A percentile compares a stretch with the other conserved stretches of the same genome.
Evolutionary conservation across 441 rosid genomes (phyloP).

Genomic region (Mallotus repandus): DNA sequence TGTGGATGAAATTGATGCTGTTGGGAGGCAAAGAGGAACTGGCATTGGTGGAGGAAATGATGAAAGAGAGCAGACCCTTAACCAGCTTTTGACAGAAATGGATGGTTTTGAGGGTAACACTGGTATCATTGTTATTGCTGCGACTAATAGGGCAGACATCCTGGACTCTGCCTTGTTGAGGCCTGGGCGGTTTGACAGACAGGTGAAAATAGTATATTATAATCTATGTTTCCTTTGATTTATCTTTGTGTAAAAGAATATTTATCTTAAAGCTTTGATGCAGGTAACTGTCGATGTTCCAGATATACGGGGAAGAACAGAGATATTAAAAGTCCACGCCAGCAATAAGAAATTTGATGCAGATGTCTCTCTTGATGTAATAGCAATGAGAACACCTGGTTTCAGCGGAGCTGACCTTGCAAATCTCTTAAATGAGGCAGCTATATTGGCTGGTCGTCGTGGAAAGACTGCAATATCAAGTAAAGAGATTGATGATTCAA

Average conservation of each 20-base stretch:
- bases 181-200: slow-evolving; percentile 95
- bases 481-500: slow-evolving; percentile 92
- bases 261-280: slow-evolving; percentile 22
- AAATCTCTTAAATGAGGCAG: slow-evolving; percentile 92
- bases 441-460: slow-evolving; percentile 93
- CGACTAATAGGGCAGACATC: slow-evolving; percentile 92
- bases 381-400: slow-evolving; percentile 97
- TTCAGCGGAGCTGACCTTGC: slow-evolving; percentile 98
- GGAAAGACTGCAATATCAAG: slow-evolving; percentile 85
- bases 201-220: slow-evolving; percentile 38
- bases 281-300: slow-evolving; percentile 91
- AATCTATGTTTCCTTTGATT: not conserved
- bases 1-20: slow-evolving; percentile 96
- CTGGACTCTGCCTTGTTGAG: slow-evolving; percentile 88
- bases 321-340: slow-evolving; percentile 82
- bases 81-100: slow-evolving; percentile 94
- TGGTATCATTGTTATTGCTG: slow-evolving; percentile 85
- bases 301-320: slow-evolving; percentile 85
- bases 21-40: slow-evolving; percentile 89
- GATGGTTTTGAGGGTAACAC: slow-evolving; percentile 96
- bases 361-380: slow-evolving; percentile 86
- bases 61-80: slow-evolving; percentile 91
- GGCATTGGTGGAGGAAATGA: slow-evolving; percentile 97
- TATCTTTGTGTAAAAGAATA: not conserved
- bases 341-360: slow-evolving; percentile 83